Evolutionary conservation across 2,329 filamentous ascomycete species (phyloP).

Genomic region (Blumeria hordei): DNA sequence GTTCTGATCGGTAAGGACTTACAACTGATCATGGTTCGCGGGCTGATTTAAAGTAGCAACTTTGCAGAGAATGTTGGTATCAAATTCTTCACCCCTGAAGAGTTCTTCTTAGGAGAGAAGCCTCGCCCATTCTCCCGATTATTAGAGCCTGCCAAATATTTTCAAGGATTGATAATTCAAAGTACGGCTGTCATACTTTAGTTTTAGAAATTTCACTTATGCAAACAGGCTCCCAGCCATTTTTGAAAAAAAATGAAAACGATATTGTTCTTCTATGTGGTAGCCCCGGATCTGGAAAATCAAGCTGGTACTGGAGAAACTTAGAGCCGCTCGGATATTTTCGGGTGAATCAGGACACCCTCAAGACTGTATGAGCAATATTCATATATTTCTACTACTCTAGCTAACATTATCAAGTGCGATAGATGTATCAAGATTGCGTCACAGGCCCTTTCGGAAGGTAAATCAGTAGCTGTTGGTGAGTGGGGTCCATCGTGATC

Average conservation of each 20-base stretch:
- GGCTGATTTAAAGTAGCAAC: constrained; percentile 25
- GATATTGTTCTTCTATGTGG: constrained; percentile 76
- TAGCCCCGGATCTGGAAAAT: constrained; percentile 76
- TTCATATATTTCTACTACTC: constrained; percentile 1
- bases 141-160: constrained; percentile 44
- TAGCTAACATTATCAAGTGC: constrained; percentile 16
- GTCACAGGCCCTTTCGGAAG: constrained; percentile 34
- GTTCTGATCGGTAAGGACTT: constrained; percentile 24
- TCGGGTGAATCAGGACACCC: constrained; percentile 70
- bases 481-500: constrained; percentile 16
- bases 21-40: not conserved
- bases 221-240: not conserved
- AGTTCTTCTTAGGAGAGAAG: constrained; percentile 55
- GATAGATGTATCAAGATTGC: constrained; percentile 52
- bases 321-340: constrained; percentile 58
- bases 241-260: constrained; percentile 31
- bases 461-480: constrained; percentile 57
- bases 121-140: constrained; percentile 39
- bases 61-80: constrained; percentile 72
- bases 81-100: constrained; percentile 65
- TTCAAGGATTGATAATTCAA: constrained; percentile 14
- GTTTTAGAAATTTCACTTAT: too few species aligned
- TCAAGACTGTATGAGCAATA: constrained; percentile 38
- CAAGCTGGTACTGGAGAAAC: constrained; percentile 63
- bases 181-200: constrained; percentile 1